phyloP scores from a whole-genome alignment of 208 protist species.

The Trypanosoma avium region DNA sequence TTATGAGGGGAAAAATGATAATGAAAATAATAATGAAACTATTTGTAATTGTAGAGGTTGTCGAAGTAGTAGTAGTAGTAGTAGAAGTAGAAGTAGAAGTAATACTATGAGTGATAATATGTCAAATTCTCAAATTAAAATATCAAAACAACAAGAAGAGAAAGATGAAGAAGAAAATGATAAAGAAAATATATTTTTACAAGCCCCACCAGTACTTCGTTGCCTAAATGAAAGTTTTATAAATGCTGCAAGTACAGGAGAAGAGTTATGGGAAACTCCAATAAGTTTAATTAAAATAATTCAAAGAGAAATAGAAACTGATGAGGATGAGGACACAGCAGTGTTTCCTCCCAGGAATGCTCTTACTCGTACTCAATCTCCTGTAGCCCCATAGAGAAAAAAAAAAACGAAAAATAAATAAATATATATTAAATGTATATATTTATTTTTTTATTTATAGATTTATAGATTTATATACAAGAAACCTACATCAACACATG shows the following conservation, averaged over 20 bases:
- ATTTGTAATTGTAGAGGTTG: constrained; percentile 15
- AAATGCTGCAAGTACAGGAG: constrained; percentile 11
- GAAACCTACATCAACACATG: background rate
- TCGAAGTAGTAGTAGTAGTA: too few species aligned
- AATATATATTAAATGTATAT: constrained; percentile 12
- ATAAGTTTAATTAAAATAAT: too few species aligned
- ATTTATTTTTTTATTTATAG: background rate
- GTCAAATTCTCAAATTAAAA: too few species aligned
- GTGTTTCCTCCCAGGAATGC: constrained; percentile 11
- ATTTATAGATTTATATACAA: background rate
- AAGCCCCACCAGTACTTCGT: constrained; percentile 16
- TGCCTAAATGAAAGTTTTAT: constrained; percentile 42
- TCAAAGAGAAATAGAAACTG: too few species aligned
- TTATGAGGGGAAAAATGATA: background rate
- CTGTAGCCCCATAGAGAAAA: constrained; percentile 25
- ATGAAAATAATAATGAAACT: background rate
- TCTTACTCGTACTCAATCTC: constrained; percentile 33
- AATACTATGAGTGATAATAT: too few species aligned
- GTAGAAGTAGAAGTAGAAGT: too few species aligned
- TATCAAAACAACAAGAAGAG: too few species aligned
- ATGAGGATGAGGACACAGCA: constrained; percentile 1
- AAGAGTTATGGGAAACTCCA: background rate
- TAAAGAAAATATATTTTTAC: too few species aligned
- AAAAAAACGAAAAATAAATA: constrained; percentile 7
- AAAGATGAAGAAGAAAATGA: too few species aligned